phyloP scores from a whole-genome alignment of 1,284 basidiomycete genomes.

The Phylloporus gajari region DNA sequence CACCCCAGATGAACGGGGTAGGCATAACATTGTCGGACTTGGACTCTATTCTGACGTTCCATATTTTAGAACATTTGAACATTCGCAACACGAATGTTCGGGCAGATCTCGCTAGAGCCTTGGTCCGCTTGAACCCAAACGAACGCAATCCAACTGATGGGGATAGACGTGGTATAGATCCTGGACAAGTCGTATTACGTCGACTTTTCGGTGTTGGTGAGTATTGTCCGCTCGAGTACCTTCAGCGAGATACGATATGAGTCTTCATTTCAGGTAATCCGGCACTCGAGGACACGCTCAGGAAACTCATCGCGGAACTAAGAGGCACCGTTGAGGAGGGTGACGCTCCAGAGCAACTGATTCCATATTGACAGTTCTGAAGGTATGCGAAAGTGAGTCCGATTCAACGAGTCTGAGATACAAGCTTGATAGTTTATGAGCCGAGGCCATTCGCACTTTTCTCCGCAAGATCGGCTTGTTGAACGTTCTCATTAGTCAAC shows the following conservation, averaged over 20 bases:
- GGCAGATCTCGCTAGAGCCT: slow-evolving; percentile 30
- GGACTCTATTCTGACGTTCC: not conserved
- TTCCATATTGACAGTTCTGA: slow-evolving; percentile 16
- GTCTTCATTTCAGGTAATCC: slow-evolving; percentile 13
- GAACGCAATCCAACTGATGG: not conserved
- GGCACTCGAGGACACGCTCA: slow-evolving; percentile 2
- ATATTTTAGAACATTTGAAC: slow-evolving; percentile 18
- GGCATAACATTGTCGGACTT: not conserved
- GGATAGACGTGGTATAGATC: not conserved
- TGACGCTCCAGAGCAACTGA: slow-evolving; percentile 15
- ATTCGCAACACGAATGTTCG: slow-evolving; percentile 15
- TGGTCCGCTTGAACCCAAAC: slow-evolving; percentile 15
- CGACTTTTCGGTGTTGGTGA: slow-evolving; percentile 35
- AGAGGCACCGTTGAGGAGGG: slow-evolving; percentile 9
- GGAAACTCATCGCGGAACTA: slow-evolving; percentile 22
- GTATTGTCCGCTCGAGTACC: not conserved
- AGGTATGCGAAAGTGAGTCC: slow-evolving; percentile 16
- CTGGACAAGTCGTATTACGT: slow-evolving; percentile 16
- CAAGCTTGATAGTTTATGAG: slow-evolving; percentile 8
- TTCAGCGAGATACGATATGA: not conserved
- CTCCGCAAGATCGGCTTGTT: not conserved
- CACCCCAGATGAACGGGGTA: slow-evolving; percentile 12
- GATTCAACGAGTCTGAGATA: not conserved
- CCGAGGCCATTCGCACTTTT: slow-evolving; percentile 1
- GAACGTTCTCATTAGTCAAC: slow-evolving; percentile 13